Evolutionary conservation across 352 stramenopile genomes (phyloP).

Genomic region (Blastocystis sp.): DNA sequence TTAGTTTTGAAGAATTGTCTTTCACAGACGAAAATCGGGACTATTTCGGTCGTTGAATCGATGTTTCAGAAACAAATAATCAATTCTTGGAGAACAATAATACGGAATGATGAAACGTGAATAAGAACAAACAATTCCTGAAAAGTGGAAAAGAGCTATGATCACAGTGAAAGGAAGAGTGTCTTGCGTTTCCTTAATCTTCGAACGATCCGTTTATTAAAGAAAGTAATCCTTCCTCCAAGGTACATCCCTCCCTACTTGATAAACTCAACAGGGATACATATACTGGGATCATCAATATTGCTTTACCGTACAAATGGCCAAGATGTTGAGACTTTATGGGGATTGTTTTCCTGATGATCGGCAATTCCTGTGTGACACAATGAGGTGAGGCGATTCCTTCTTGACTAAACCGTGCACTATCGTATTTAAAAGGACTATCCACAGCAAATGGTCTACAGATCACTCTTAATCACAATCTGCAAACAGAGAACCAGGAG

Average conservation of each 20-base stretch:
- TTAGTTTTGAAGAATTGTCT: not conserved
- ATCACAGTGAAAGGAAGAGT: constrained; percentile 1
- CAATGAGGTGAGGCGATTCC: too few relatives aligned
- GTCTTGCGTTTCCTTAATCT: not conserved
- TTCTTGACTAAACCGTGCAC: too few relatives aligned
- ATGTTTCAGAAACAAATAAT: not conserved
- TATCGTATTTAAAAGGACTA: too few relatives aligned
- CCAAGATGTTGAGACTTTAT: not conserved
- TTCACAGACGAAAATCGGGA: not conserved
- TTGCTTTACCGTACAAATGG: not conserved
- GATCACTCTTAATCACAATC: too few relatives aligned
- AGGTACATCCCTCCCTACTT: constrained; percentile 29
- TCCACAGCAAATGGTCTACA: too few relatives aligned
- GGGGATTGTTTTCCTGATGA: too few relatives aligned
- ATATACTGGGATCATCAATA: not conserved
- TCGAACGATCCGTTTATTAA: not conserved
- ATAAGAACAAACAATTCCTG: not conserved
- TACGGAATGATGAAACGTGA: not conserved
- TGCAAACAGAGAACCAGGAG: too few relatives aligned
- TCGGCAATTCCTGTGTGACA: too few relatives aligned
- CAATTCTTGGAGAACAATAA: not conserved
- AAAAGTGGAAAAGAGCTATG: not conserved
- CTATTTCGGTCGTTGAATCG: not conserved
- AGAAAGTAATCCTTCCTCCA: constrained; percentile 15
- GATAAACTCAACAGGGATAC: not conserved